Evolutionary conservation across 257 asterid genomes (phyloP).

Genomic region (Lavandula angustifolia): DNA sequence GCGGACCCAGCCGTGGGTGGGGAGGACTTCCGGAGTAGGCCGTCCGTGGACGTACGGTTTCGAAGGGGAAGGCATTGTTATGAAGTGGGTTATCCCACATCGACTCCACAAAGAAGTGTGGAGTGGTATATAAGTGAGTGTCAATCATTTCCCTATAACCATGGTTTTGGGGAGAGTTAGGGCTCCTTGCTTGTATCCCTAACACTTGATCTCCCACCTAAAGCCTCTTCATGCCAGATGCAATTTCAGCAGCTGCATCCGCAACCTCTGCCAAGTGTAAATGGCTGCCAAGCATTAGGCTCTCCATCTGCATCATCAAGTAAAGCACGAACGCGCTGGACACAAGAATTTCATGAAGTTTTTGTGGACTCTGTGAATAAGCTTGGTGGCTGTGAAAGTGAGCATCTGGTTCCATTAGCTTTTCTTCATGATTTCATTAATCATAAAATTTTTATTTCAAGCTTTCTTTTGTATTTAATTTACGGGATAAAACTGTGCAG

Average conservation of each 20-base stretch:
- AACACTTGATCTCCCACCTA: constrained; percentile 45
- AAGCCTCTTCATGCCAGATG: constrained; percentile 34
- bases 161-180: too few relatives aligned
- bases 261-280: constrained; percentile 32
- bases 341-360: constrained; percentile 88
- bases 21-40: too few relatives aligned
- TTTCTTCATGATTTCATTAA: constrained; percentile 15
- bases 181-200: too few relatives aligned
- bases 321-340: constrained; percentile 94
- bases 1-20: too few relatives aligned
- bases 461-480: neutral
- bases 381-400: constrained; percentile 93
- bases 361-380: constrained; percentile 78
- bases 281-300: constrained; percentile 34
- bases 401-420: constrained; percentile 29
- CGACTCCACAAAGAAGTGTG: too few relatives aligned
- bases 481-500: constrained; percentile 28
- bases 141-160: too few relatives aligned
- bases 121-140: too few relatives aligned
- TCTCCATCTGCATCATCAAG: constrained; percentile 47
- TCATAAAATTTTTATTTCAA: neutral
- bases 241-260: constrained; percentile 38
- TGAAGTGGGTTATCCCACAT: too few relatives aligned
- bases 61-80: too few relatives aligned
- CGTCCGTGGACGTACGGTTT: too few relatives aligned